Evolutionary conservation across 2,329 filamentous ascomycete genomes (phyloP).

Genomic region (Aspergillus nomiae): DNA sequence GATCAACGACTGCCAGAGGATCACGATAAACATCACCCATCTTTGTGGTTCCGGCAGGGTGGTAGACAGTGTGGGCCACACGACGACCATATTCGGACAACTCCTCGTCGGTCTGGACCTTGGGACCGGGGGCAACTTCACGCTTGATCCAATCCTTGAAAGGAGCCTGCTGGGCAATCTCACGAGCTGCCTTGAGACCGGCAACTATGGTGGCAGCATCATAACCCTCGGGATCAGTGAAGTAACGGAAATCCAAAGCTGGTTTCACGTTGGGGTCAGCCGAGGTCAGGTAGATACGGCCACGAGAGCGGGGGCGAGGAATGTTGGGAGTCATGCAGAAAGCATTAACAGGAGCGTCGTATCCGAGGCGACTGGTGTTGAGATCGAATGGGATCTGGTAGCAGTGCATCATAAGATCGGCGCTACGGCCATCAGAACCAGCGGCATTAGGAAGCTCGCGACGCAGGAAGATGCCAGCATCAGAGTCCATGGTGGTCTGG

Average conservation of each 20-base stretch:
- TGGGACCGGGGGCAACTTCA: constrained; percentile 76
- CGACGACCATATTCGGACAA: constrained; percentile 79
- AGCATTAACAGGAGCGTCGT: constrained; percentile 69
- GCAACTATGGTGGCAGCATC: constrained; percentile 79
- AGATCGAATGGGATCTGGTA: constrained; percentile 92
- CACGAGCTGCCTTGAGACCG: constrained; percentile 74
- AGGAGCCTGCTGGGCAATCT: constrained; percentile 72
- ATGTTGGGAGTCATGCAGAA: constrained; percentile 96
- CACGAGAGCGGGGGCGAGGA: constrained; percentile 76
- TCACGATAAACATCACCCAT: constrained; percentile 77
- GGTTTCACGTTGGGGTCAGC: constrained; percentile 76
- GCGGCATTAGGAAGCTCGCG: constrained; percentile 72
- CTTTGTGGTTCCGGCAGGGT: constrained; percentile 85
- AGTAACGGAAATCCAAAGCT: constrained; percentile 85
- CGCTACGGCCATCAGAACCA: constrained; percentile 70
- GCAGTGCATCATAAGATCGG: constrained; percentile 95
- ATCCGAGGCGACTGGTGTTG: constrained; percentile 81
- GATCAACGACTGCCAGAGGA: constrained; percentile 76
- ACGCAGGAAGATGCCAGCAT: constrained; percentile 84
- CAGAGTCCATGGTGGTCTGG: constrained; percentile 89
- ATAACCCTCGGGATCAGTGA: constrained; percentile 83
- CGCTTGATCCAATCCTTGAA: constrained; percentile 83
- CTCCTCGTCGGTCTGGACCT: constrained; percentile 74
- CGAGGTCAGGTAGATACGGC: constrained; percentile 75
- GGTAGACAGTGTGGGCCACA: constrained; percentile 86